Evolutionary conservation across 148 eudicot genomes (phyloP).

Genomic region (Linanthus parryae): DNA sequence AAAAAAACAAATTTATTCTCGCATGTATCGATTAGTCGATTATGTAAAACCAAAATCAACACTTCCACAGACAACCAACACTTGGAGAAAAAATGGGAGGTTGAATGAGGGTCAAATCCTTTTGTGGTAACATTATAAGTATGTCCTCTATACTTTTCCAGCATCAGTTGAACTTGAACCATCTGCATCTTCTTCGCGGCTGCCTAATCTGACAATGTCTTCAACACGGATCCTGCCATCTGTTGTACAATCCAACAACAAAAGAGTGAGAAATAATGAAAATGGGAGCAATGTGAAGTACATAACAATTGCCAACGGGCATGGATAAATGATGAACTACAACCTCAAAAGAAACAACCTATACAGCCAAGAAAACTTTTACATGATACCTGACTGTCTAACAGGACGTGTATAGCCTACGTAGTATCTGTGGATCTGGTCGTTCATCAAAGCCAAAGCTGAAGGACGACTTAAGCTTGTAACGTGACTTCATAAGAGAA

Average conservation of each 20-base stretch:
- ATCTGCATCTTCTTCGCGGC: neutral
- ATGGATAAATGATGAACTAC: no score
- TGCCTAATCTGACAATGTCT: constrained; percentile 8
- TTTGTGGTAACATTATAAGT: neutral
- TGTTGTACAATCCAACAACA: neutral
- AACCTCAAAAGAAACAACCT: no score
- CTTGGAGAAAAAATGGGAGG: constrained; percentile 1
- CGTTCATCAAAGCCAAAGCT: no score
- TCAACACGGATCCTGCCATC: constrained; percentile 10
- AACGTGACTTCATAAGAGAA: no score
- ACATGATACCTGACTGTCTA: no score
- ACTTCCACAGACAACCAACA: neutral
- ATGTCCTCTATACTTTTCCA: constrained; percentile 2
- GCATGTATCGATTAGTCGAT: no score
- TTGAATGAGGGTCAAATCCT: neutral
- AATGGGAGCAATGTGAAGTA: neutral
- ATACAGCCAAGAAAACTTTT: no score
- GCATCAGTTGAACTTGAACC: neutral
- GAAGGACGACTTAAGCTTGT: no score
- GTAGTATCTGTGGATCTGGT: no score
- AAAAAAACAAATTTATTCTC: no score
- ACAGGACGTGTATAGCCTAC: no score
- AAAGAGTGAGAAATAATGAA: neutral
- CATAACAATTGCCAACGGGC: no score
- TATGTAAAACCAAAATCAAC: neutral